phyloP scores from a whole-genome alignment of 1,139 yeast genomes.

The Spencermartinsiella ligniputridi region DNA sequence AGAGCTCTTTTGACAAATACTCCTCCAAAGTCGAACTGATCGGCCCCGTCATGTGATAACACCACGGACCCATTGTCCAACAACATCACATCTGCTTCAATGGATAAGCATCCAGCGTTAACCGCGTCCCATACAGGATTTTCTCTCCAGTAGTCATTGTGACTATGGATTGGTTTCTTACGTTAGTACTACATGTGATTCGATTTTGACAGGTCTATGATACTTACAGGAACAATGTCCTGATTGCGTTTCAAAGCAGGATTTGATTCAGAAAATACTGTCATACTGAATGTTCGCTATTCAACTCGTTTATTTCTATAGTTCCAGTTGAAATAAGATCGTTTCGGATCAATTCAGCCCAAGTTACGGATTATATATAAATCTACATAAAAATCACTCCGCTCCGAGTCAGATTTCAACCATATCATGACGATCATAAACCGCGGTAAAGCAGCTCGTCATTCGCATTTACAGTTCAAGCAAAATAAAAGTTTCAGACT shows the following conservation, averaged over 20 bases:
- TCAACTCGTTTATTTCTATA: too few species aligned
- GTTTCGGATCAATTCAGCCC: too few species aligned
- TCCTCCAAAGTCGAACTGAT: neutral
- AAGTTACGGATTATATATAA: too few species aligned
- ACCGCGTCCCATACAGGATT: slow-evolving; percentile 51
- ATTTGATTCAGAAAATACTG: neutral
- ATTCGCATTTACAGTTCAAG: neutral
- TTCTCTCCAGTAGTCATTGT: slow-evolving; percentile 56
- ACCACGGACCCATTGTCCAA: slow-evolving; percentile 10
- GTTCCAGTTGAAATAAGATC: too few species aligned
- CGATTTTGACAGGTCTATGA: neutral
- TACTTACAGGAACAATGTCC: neutral
- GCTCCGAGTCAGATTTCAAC: too few species aligned
- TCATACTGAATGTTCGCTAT: neutral
- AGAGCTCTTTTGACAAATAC: slow-evolving; percentile 24
- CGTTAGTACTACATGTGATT: neutral
- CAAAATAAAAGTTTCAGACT: too few species aligned
- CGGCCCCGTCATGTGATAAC: slow-evolving; percentile 9
- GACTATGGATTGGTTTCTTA: slow-evolving; percentile 47
- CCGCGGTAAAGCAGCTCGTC: neutral
- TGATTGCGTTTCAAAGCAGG: neutral
- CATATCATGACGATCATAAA: neutral
- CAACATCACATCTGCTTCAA: slow-evolving; percentile 56
- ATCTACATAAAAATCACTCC: too few species aligned
- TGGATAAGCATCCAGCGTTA: slow-evolving; percentile 44